Conservation (phyloP, 345 rosid genomes). For the Diplotaxis tenuifolia region DNA sequence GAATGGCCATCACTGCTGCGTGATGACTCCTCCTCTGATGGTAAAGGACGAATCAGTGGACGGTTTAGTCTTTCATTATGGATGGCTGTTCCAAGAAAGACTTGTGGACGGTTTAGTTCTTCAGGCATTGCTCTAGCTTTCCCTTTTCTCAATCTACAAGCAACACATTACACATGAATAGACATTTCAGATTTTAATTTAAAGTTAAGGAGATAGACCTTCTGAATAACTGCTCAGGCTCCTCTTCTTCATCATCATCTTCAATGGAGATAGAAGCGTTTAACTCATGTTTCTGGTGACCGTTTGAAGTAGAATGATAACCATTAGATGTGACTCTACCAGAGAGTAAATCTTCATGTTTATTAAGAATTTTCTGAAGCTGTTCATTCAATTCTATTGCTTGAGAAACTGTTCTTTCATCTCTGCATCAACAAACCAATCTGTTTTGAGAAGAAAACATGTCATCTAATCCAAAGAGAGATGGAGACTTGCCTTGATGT, state of each 20-base stretch:
- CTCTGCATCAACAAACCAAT: conserved; percentile 45
- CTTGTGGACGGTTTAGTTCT: conserved; percentile 52
- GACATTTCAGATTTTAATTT: neutral
- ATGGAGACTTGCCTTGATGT: conserved; percentile 63
- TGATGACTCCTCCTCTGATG: conserved; percentile 38
- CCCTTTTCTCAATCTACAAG: conserved; percentile 73
- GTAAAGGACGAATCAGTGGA: conserved; percentile 72
- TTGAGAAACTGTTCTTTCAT: conserved; percentile 77
- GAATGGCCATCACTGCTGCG: conserved; percentile 35
- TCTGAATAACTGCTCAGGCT: conserved; percentile 83
- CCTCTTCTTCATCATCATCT: conserved; percentile 65
- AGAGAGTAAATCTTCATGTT: conserved; percentile 73
- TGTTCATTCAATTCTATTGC: conserved; percentile 92
- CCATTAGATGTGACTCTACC: conserved; percentile 38
- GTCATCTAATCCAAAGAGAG: conserved; percentile 15
- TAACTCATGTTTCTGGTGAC: conserved; percentile 40
- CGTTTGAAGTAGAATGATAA: conserved; percentile 36
- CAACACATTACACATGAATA: conserved; percentile 10
- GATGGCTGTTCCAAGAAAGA: conserved; percentile 50
- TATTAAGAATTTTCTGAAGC: conserved; percentile 74
- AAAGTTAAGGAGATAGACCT: conserved; percentile 49
- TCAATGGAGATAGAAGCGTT: conserved; percentile 32
- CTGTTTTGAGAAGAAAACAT: conserved; percentile 9
- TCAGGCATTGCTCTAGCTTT: conserved; percentile 84
- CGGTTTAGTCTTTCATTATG: conserved; percentile 65